A percentile compares a stretch with the other conserved stretches of the same genome.
phyloP scores from a whole-genome alignment of 305 asterid genomes.

The Fraxinus baroniana region DNA sequence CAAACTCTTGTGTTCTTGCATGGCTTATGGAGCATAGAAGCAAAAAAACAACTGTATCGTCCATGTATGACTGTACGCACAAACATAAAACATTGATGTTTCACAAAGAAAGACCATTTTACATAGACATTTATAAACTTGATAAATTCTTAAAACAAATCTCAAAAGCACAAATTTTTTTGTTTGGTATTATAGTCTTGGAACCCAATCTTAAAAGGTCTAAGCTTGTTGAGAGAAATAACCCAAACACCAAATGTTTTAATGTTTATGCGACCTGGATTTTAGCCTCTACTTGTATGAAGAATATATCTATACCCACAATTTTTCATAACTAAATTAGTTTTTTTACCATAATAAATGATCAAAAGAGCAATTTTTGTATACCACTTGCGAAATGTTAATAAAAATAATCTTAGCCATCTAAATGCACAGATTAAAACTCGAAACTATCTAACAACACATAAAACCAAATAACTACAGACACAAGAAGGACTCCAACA shows the following conservation, averaged over 20 bases:
- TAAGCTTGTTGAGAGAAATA: not conserved
- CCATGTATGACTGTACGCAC: not conserved
- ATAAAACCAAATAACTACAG: not conserved
- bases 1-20: not conserved
- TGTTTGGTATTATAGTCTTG: not conserved
- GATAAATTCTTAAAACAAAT: not conserved
- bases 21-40: not conserved
- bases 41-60: not conserved
- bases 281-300: not conserved
- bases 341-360: not conserved
- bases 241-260: not conserved
- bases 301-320: not conserved
- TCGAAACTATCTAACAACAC: not conserved
- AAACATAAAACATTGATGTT: not conserved
- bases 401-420: slow-evolving; percentile 2
- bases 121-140: not conserved
- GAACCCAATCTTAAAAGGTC: not conserved
- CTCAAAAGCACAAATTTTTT: not conserved
- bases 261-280: not conserved
- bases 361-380: slow-evolving; percentile 16
- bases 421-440: slow-evolving; percentile 32
- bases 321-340: not conserved
- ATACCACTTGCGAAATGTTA: slow-evolving; percentile 16
- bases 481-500: not conserved
- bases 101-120: not conserved